A percentile compares a stretch with the other conserved stretches of the same genome.
Evolutionary conservation across 352 stramenopile genomes (phyloP).

Genomic region (Salisapilia sapeloensis): DNA sequence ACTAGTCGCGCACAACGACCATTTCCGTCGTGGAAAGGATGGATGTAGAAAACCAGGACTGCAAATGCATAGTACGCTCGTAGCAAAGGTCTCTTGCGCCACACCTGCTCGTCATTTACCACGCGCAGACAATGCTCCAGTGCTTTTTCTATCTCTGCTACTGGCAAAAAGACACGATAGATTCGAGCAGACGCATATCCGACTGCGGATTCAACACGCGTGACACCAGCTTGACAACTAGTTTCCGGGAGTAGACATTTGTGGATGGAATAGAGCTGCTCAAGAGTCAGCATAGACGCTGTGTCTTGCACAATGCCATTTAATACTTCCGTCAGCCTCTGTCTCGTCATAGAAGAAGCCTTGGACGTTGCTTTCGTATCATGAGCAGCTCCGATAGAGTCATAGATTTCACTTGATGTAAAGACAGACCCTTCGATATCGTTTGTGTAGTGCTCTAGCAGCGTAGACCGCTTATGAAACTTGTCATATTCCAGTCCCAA

Average conservation of each 20-base stretch:
- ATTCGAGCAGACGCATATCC: conserved; percentile 62
- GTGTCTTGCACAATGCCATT: conserved; percentile 47
- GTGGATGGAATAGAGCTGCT: conserved; percentile 45
- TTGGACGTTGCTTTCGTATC: conserved; percentile 9
- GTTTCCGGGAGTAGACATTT: conserved; percentile 22
- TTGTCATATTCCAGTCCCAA: conserved; percentile 39
- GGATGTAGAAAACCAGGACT: conserved; percentile 69
- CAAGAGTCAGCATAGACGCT: conserved; percentile 23
- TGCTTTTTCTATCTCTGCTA: conserved; percentile 29
- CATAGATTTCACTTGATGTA: conserved; percentile 56
- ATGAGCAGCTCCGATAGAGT: conserved; percentile 45
- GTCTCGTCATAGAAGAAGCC: conserved; percentile 9
- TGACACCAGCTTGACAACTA: conserved; percentile 22
- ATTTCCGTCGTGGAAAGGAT: conserved; percentile 77
- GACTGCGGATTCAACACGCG: conserved; percentile 38
- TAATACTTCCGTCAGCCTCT: conserved; percentile 31
- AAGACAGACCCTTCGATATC: conserved; percentile 14
- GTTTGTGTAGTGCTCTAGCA: conserved; percentile 19
- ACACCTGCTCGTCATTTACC: conserved; percentile 23
- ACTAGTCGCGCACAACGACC: conserved; percentile 53
- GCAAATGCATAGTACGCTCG: conserved; percentile 66
- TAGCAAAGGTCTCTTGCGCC: conserved; percentile 31
- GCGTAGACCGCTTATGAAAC: conserved; percentile 20
- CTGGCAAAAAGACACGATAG: conserved; percentile 64
- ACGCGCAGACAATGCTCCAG: conserved; percentile 19